Conservation (phyloP, 192 early-diverging fungal genomes). For the Coemansia sp. region DNA sequence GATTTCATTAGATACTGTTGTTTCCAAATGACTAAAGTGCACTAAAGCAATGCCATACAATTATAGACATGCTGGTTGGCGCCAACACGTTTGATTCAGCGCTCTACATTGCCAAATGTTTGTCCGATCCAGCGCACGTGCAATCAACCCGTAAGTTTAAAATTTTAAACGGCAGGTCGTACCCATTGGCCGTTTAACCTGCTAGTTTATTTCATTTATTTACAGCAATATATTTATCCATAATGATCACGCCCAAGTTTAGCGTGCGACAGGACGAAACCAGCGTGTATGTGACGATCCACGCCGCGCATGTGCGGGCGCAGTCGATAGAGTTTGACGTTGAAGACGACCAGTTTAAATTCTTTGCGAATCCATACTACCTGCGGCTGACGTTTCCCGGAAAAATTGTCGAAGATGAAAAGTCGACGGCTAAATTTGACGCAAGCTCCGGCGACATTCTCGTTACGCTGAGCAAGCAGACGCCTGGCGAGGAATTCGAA, state of each 20-base stretch:
- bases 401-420: slow-evolving; percentile 81
- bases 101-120: no score
- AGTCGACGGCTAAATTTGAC: slow-evolving; percentile 77
- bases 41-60: no score
- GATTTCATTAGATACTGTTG: no score
- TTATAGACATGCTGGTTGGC: no score
- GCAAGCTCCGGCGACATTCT: slow-evolving; percentile 71
- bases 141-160: no score
- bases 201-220: no score
- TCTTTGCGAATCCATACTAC: slow-evolving; percentile 90
- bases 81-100: no score
- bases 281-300: slow-evolving; percentile 69
- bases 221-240: neutral
- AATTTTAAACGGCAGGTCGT: no score
- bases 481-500: slow-evolving; percentile 71
- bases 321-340: slow-evolving; percentile 87
- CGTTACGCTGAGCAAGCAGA: slow-evolving; percentile 77
- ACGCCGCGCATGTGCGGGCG: slow-evolving; percentile 82
- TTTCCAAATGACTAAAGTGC: no score
- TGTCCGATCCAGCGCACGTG: no score
- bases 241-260: slow-evolving; percentile 95
- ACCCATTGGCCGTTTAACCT: no score
- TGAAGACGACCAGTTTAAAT: slow-evolving; percentile 80
- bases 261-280: slow-evolving; percentile 73
- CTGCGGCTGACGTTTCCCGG: slow-evolving; percentile 82